Evolutionary conservation across 2,329 filamentous ascomycete species (phyloP).

Genomic region (Colletotrichum cuscutae): DNA sequence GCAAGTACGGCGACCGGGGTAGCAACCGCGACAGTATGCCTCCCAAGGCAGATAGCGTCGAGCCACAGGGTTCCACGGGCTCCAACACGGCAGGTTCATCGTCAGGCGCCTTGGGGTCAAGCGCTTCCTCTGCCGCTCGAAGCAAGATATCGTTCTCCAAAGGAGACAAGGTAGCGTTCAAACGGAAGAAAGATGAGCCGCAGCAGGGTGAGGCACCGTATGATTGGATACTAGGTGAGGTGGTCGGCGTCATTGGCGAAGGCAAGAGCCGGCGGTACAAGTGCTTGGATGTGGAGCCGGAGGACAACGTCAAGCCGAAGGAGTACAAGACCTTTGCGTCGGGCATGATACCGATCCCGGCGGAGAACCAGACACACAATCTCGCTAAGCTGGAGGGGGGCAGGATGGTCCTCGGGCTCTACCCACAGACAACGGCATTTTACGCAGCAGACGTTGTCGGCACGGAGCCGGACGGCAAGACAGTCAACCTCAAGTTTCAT

Average conservation of each 20-base stretch:
- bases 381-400: conserved; percentile 72
- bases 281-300: conserved; percentile 83
- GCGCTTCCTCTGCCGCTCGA: conserved; percentile 33
- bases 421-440: conserved; percentile 86
- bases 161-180: conserved; percentile 75
- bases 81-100: conserved; percentile 46
- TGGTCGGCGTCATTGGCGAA: conserved; percentile 79
- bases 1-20: conserved; percentile 46
- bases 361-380: conserved; percentile 56
- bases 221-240: conserved; percentile 82
- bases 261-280: conserved; percentile 83
- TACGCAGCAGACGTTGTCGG: conserved; percentile 86
- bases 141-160: conserved; percentile 67
- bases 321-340: conserved; percentile 78
- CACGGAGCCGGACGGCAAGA: conserved; percentile 63
- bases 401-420: conserved; percentile 80
- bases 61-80: conserved; percentile 58
- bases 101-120: conserved; percentile 33
- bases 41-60: conserved; percentile 65
- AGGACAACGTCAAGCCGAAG: conserved; percentile 73
- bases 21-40: conserved; percentile 64
- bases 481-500: conserved; percentile 78
- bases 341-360: conserved; percentile 81
- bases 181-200: conserved; percentile 61
- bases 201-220: conserved; percentile 56